Evolutionary conservation across 768 basidiomycete species (phyloP).

Genomic region (Boletellus ananas): DNA sequence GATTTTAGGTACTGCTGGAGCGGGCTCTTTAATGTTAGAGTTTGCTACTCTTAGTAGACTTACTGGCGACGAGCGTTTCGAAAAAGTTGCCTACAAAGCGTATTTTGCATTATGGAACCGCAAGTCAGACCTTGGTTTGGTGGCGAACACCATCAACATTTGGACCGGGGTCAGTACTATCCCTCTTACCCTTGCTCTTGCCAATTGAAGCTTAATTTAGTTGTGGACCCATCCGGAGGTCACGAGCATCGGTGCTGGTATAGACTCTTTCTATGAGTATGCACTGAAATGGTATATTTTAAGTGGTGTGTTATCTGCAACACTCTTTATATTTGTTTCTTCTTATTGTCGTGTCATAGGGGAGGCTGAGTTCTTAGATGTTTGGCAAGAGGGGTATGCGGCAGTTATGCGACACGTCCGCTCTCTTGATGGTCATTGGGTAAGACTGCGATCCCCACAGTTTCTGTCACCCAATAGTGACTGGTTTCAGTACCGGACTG

Average conservation of each 20-base stretch:
- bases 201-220: slow-evolving; percentile 27
- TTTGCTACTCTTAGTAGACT: slow-evolving; percentile 91
- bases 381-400: slow-evolving; percentile 81
- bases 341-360: slow-evolving; percentile 37
- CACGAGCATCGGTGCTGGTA: slow-evolving; percentile 86
- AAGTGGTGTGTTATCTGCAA: slow-evolving; percentile 49
- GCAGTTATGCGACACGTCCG: slow-evolving; percentile 84
- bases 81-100: slow-evolving; percentile 83
- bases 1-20: slow-evolving; percentile 77
- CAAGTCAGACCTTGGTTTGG: slow-evolving; percentile 74
- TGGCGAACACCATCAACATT: slow-evolving; percentile 88
- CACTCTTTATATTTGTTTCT: neutral
- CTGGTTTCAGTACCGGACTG: slow-evolving; percentile 66
- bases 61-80: slow-evolving; percentile 86
- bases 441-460: slow-evolving; percentile 28
- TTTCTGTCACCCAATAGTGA: slow-evolving; percentile 2
- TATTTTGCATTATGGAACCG: slow-evolving; percentile 95
- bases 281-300: slow-evolving; percentile 89
- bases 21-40: slow-evolving; percentile 89
- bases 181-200: neutral
- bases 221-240: slow-evolving; percentile 74
- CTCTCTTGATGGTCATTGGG: slow-evolving; percentile 84
- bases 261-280: slow-evolving; percentile 96
- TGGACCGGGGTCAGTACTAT: slow-evolving; percentile 63
- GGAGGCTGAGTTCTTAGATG: slow-evolving; percentile 75